These are phyloP conservation scores for Parmelia sp. DNA, from an alignment of 495 filamentous ascomycete genomes.

Conservation along the genomic window DNA sequence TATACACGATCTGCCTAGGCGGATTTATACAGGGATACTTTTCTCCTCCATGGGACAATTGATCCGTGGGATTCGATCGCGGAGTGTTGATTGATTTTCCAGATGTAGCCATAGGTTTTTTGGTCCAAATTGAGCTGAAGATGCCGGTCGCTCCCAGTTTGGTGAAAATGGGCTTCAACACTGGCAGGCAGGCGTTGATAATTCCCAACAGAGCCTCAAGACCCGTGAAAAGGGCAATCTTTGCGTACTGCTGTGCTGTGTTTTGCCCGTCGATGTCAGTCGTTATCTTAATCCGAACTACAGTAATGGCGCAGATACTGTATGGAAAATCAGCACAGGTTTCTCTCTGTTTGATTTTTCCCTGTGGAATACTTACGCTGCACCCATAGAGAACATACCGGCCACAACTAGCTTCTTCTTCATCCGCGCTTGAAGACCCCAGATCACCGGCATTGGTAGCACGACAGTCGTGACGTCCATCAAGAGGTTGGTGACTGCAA, in stretches of 20 bases:
- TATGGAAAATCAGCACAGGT: not conserved
- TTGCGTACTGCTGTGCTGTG: constrained; percentile 8
- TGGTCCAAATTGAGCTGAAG: not conserved
- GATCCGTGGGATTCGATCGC: not conserved
- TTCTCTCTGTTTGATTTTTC: not conserved
- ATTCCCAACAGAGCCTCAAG: constrained; percentile 22
- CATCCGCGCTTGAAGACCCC: constrained; percentile 34
- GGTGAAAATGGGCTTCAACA: constrained; percentile 18
- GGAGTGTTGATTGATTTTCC: not conserved
- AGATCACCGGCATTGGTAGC: constrained; percentile 41
- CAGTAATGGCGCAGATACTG: constrained; percentile 22
- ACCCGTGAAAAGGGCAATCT: constrained; percentile 12
- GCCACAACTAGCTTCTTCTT: constrained; percentile 30
- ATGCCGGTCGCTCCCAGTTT: not conserved
- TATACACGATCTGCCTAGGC: not conserved
- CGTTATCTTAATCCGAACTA: constrained; percentile 12
- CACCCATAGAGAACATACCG: constrained; percentile 21
- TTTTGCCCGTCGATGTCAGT: constrained; percentile 10
- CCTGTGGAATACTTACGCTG: constrained; percentile 11
- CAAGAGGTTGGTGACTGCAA: constrained; percentile 31
- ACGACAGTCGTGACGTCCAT: constrained; percentile 36
- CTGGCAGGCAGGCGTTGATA: constrained; percentile 19
- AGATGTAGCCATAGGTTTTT: not conserved
- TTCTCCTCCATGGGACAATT: not conserved
- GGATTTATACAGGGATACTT: not conserved